Conservation (phyloP, 179 eudicot genomes). For the Drosera spatulata region DNA sequence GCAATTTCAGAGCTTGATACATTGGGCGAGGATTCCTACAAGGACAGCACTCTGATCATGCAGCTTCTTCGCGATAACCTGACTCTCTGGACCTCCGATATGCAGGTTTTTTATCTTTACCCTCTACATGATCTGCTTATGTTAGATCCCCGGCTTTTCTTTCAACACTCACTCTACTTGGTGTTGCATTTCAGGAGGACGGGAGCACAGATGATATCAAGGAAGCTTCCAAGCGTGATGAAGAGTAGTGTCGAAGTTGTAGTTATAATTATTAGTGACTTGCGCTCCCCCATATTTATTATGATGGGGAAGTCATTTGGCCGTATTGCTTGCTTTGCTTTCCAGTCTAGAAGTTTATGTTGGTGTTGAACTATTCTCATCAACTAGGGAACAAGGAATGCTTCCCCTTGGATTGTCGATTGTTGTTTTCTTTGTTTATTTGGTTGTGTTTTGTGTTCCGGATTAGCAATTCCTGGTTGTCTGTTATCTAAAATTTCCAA, state of each 20-base stretch:
- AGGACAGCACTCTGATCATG: constrained; percentile 75
- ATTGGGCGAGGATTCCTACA: constrained; percentile 63
- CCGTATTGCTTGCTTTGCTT: too few species aligned
- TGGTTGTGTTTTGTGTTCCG: too few species aligned
- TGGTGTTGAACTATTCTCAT: too few species aligned
- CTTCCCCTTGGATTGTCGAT: too few species aligned
- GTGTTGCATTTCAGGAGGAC: constrained; percentile 20
- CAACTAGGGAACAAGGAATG: too few species aligned
- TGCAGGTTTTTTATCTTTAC: constrained; percentile 32
- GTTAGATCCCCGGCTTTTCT: background rate
- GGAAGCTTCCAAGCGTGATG: constrained; percentile 30
- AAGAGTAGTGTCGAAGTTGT: constrained; percentile 5
- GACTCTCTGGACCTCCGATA: constrained; percentile 66
- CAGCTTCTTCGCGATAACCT: constrained; percentile 69
- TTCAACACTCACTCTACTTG: background rate
- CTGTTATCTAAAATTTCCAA: too few species aligned
- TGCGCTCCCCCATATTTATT: too few species aligned
- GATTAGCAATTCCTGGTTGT: too few species aligned
- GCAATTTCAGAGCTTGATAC: constrained; percentile 70
- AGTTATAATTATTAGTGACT: too few species aligned
- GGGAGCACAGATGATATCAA: constrained; percentile 27
- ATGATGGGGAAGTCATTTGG: too few species aligned
- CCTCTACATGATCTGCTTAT: background rate
- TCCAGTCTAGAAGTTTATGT: too few species aligned
- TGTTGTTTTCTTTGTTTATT: too few species aligned